These are phyloP conservation scores for Diplocarpon mali DNA, from an alignment of 2,329 filamentous ascomycete genomes.

Conservation along the genomic window DNA sequence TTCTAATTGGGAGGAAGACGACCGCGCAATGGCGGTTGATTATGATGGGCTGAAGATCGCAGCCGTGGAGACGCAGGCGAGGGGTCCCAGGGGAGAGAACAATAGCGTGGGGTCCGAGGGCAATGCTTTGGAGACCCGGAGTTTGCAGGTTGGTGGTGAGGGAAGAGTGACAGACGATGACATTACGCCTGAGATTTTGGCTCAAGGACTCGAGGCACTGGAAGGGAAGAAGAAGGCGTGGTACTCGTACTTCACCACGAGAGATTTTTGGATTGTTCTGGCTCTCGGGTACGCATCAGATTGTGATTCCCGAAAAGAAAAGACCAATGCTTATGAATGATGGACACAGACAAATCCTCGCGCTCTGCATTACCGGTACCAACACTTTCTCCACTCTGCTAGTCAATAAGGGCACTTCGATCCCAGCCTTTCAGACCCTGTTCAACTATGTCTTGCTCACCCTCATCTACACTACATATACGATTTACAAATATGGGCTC, in stretches of 20 bases:
- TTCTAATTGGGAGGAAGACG: slow-evolving; percentile 1
- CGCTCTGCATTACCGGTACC: slow-evolving; percentile 82
- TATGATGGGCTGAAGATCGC: slow-evolving; percentile 11
- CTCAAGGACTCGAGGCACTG: slow-evolving; percentile 40
- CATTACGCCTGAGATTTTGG: slow-evolving; percentile 19
- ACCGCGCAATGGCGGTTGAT: slow-evolving; percentile 7
- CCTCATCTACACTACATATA: slow-evolving; percentile 69
- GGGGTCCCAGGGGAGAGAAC: slow-evolving; percentile 9
- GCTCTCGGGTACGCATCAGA: slow-evolving; percentile 46
- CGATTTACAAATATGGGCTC: slow-evolving; percentile 68
- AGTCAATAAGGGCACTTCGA: slow-evolving; percentile 54
- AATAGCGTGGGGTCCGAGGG: slow-evolving; percentile 17
- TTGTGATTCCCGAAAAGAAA: too few relatives aligned
- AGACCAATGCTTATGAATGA: too few relatives aligned
- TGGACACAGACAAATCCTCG: slow-evolving; percentile 56
- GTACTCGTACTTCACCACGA: slow-evolving; percentile 69
- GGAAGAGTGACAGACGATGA: slow-evolving; percentile 5
- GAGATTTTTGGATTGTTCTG: slow-evolving; percentile 81
- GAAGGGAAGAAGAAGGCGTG: slow-evolving; percentile 44
- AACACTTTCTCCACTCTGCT: slow-evolving; percentile 84
- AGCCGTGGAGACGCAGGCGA: slow-evolving; percentile 14
- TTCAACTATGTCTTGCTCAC: slow-evolving; percentile 88
- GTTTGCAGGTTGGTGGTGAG: slow-evolving; percentile 10
- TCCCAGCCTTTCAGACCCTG: slow-evolving; percentile 90
- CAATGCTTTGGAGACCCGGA: slow-evolving; percentile 8